A percentile compares a stretch with the other conserved stretches of the same genome.
These are phyloP conservation scores for Euptelea pleiosperma DNA, from an alignment of 164 flowering plant species.

Conservation along the genomic window DNA sequence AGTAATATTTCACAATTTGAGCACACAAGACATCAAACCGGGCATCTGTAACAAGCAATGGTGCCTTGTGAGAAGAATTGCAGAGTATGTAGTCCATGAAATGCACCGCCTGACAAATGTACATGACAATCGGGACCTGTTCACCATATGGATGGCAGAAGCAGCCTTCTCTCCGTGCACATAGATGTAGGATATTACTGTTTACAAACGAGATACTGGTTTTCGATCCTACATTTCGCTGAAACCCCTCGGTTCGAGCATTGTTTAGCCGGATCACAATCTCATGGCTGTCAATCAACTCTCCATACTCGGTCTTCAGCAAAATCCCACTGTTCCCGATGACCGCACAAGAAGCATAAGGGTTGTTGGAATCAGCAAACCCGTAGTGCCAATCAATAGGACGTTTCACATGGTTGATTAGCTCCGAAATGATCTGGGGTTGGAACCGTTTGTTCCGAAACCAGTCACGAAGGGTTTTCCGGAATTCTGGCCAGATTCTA, in stretches of 20 bases:
- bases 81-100: constrained; percentile 75
- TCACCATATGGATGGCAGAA: constrained; percentile 88
- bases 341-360: constrained; percentile 73
- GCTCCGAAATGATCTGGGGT: constrained; percentile 52
- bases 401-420: constrained; percentile 41
- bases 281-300: constrained; percentile 77
- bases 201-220: constrained; percentile 16
- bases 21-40: constrained; percentile 81
- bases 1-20: constrained; percentile 88
- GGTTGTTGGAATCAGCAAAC: constrained; percentile 12
- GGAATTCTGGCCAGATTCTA: constrained; percentile 51
- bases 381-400: constrained; percentile 40
- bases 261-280: constrained; percentile 83
- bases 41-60: constrained; percentile 76
- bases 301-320: constrained; percentile 52
- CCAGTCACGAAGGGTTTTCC: constrained; percentile 54
- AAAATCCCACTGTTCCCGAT: constrained; percentile 94
- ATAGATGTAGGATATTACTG: constrained; percentile 77
- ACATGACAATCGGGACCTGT: constrained; percentile 68
- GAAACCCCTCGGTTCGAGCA: constrained; percentile 50
- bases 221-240: constrained; percentile 27
- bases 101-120: constrained; percentile 86
- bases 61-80: constrained; percentile 60
- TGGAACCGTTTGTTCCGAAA: constrained; percentile 39
- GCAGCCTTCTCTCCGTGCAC: constrained; percentile 66